Conservation (phyloP, 805 yeast species). For the Dipodascopsis uninucleata region DNA sequence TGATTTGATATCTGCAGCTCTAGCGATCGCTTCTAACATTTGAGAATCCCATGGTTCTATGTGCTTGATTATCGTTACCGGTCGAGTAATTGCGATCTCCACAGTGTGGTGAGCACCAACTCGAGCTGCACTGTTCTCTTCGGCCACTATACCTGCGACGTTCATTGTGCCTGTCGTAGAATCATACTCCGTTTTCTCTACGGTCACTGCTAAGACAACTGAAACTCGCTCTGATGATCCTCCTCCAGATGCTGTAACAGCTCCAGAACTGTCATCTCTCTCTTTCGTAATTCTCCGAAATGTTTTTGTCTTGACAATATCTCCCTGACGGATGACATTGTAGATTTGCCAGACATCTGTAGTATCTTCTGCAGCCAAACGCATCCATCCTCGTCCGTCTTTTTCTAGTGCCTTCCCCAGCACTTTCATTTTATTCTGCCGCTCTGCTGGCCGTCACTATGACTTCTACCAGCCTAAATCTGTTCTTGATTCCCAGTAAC, state of each 20-base stretch:
- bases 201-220: conserved; percentile 55
- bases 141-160: conserved; percentile 69
- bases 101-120: conserved; percentile 85
- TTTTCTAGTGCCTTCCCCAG: conserved; percentile 49
- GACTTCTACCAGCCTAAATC: no score
- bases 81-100: conserved; percentile 65
- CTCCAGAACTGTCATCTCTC: conserved; percentile 25
- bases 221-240: conserved; percentile 50
- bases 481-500: no score
- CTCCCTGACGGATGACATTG: conserved; percentile 73
- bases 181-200: conserved; percentile 72
- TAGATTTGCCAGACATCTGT: conserved; percentile 89
- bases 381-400: conserved; percentile 61
- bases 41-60: conserved; percentile 73
- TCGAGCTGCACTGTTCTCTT: conserved; percentile 71
- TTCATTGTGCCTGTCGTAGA: conserved; percentile 74
- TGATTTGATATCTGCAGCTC: conserved; percentile 68
- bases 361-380: conserved; percentile 76
- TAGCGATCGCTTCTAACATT: conserved; percentile 58
- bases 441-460: neutral
- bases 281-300: conserved; percentile 54
- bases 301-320: conserved; percentile 67
- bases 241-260: conserved; percentile 15
- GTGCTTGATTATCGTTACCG: conserved; percentile 60
- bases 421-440: conserved; percentile 48